Base-by-base conservation (phyloP, 345 rosid genomes). In the Carallia pectinifolia region DNA sequence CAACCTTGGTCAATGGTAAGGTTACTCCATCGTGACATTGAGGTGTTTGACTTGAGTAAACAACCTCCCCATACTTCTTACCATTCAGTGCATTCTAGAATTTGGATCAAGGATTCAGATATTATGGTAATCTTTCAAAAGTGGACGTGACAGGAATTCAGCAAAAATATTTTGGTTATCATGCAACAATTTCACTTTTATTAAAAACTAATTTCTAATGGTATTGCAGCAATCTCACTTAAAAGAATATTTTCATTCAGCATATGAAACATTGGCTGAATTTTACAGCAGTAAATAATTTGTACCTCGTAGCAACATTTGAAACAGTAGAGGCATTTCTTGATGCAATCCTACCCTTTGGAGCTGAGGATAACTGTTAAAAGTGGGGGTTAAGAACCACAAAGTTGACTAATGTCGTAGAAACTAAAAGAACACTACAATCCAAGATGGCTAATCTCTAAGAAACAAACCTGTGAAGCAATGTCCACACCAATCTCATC, bases 401-500 rank as follows among this genome's bases (percentile, higher is more conserved):
- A 67, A 52, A 64, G 29, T 50, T 61, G 6, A 13, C 53, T 39
- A 56, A 33, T 58, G 50, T 62, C 2, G 33, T 37, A 10, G 67
- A 34, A 52, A 60, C 37, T 70, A 53, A 33, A 40, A 30, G 53
- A 15, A 15, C 8, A 23, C 17, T 38, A 27, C 15, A 64, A 56
- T 47, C 38, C 30, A 50, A 38, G 34, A 33, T 33, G 5, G 58
- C 17, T 5, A 34, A 15, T 19, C n/a, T 65, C 9, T n/a, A 40
- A 61, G 48, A 67, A 69, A 53, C 85, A 54, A 56, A 94, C 98
- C 98, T 93, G 98, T 72, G 98, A 93, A 67, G 98, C 98, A 74
- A 90, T 89, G 78, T 87, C 98, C 66, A 91, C 97, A 29, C 98
- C 98, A 70, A 94, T 94, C 82, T 94, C 97, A 84, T 94, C 98